Base-by-base conservation (phyloP, 768 basidiomycete genomes). In the Rhizopogon rudus region DNA sequence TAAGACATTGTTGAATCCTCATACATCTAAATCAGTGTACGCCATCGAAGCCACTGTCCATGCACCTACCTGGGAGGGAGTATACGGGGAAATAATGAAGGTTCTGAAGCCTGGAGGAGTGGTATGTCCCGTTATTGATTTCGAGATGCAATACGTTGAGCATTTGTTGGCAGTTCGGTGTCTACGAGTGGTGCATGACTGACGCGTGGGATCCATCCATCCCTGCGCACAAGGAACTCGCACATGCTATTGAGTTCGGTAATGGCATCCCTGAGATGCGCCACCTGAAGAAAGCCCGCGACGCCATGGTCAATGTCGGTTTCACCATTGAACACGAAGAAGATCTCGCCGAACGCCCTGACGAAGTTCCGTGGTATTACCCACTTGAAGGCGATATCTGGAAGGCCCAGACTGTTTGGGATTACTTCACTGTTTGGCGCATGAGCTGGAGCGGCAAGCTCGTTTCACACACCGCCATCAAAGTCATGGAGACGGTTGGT, bases 161-260 rank as follows among this genome's bases (percentile, higher is more conserved):
- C 70, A 56, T 75, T 69, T 4, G 29, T 44, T 25, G 43, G 1
- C 59, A 92, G 87, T 94, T 94, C 71, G 93, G 92, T 66, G 87
- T 96, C 40, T 97, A 96, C 74, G 93, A 96, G 71, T 97, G 93
- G 93, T 85, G 83, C 73, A 96, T 97, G 94, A 95, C 94, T 33
- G 92, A 95, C 71, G 68, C 70, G 12, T 92, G 92, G 89, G 88
- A 95, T 73, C 81, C 87, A 46, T 78, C 86, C 45, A 87, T 80
- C 69, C 87, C 93, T 39, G 71, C 79, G 55, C 93, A 96, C 79
- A 92, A 91, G 72, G 79, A 79, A 44, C 82, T 96, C 59, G 88
- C 90, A 17, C 92, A 95, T 75, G 82, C 83, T 59, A 91, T 96
- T 62, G 93, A 94, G 71, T 73, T 94, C 52, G 93, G 93, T 42